Base-by-base conservation (phyloP, 2,329 filamentous ascomycete species). In the Talaromyces sp. region DNA sequence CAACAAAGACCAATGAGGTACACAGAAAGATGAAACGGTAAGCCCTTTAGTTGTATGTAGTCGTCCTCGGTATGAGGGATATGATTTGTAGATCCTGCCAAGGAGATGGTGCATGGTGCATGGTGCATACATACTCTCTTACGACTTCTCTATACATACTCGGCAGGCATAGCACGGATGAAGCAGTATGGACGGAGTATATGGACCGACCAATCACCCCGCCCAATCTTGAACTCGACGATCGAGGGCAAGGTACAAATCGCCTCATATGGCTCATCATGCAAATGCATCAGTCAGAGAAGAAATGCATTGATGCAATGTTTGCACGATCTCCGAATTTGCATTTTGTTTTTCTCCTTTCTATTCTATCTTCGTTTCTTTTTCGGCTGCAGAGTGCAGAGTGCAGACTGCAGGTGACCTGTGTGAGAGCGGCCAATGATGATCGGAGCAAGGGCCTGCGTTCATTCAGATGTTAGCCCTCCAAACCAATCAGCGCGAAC, bases 381-480 rank as follows among this genome's bases (percentile, higher is more conserved):
- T 27, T 54, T 31, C 45, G 10, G 19, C 45, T 49, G 13, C 22
- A 51, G 17, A 49, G 25, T 19, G 17, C 49, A 54, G 49, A 54
- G 34, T 25, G 34, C 34, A 58, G n/a, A 56, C 56, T 43, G 56
- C 56, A 59, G 56, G 36, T 45, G 56, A 59, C 56, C 56, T 59
- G 56, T 59, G 22, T 45, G 56, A 8, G 38, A 22, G 56, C 56
- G 36, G 38, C 56, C 56, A 59, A 59, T 59, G 38, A 59, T 45
- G 56, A 19, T 27, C 56, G 36, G 27, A 17, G 56, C 56, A 43
- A 58, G 56, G 34, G 36, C 56, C 36, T 59, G 38, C 56, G 25
- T 45, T 40, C 36, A 59, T 43, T 40, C 19, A 58, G 25, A 38
- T 43, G 13, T 38, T 58, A 17, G 54, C 17, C 54, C n/a, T 15